These are phyloP conservation scores for Hippophae tibetana DNA, from an alignment of 306 rosid genomes.

Conservation along the genomic window DNA sequence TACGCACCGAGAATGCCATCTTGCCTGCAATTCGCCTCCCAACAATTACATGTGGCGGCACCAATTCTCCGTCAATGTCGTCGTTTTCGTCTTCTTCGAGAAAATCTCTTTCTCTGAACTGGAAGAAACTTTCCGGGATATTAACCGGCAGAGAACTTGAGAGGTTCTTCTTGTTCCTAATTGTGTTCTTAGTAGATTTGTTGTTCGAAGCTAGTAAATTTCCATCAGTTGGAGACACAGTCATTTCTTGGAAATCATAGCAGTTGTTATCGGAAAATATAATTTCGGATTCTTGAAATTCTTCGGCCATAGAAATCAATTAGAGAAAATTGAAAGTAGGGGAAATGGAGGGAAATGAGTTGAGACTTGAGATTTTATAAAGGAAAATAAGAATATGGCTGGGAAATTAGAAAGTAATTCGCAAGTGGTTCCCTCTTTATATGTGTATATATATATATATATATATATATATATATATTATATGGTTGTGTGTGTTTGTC, in stretches of 20 bases:
- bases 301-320: conserved; percentile 27
- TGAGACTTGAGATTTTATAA: conserved; percentile 3
- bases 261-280: conserved; percentile 36
- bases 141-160: conserved; percentile 47
- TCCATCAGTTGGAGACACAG: too few relatives aligned
- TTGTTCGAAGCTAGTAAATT: neutral
- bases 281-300: conserved; percentile 63
- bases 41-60: conserved; percentile 70
- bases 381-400: conserved; percentile 11
- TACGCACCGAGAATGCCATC: conserved; percentile 60
- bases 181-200: neutral
- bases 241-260: conserved; percentile 2
- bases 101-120: conserved; percentile 2
- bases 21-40: conserved; percentile 51
- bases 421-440: conserved; percentile 25
- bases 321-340: too few relatives aligned
- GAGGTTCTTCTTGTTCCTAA: conserved; percentile 13
- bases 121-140: conserved; percentile 34
- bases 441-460: neutral
- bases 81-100: conserved; percentile 24
- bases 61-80: conserved; percentile 31
- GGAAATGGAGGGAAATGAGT: neutral
- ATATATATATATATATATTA: conserved; percentile 15
- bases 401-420: neutral
- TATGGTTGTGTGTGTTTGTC: conserved; percentile 24